Percentiles rank a stretch among this genome's conserved stretches.
Conservation (phyloP, 78 protist genomes). For the Cyanophora paradoxa region DNA sequence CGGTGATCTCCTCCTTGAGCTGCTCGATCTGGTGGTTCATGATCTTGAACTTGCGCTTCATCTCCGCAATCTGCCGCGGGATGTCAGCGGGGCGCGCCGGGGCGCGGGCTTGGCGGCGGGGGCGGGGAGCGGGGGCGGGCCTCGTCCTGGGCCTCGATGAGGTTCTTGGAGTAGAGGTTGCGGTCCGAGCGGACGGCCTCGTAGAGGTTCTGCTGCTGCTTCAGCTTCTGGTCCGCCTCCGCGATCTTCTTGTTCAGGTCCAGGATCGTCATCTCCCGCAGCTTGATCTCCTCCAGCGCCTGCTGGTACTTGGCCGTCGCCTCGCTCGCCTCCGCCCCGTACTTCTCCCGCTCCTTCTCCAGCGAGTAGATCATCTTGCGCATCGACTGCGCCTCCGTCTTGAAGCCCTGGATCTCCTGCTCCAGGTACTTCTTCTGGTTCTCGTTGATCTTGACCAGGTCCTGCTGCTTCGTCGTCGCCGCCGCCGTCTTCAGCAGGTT, state of each 20-base stretch:
- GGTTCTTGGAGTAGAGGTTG: constrained; percentile 70
- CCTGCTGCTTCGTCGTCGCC: constrained; percentile 14
- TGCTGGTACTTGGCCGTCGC: constrained; percentile 29
- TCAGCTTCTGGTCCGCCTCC: constrained; percentile 59
- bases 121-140: not conserved
- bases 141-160: constrained; percentile 67
- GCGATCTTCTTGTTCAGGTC: constrained; percentile 64
- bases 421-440: constrained; percentile 36
- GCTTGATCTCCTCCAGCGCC: constrained; percentile 65
- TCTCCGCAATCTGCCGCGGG: constrained; percentile 59
- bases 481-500: not conserved
- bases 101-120: not conserved
- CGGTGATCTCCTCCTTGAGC: constrained; percentile 65
- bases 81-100: not conserved
- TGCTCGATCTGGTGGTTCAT: constrained; percentile 73
- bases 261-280: constrained; percentile 23
- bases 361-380: constrained; percentile 41
- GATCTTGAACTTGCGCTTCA: constrained; percentile 75
- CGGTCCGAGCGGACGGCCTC: constrained; percentile 82
- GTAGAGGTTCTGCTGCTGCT: constrained; percentile 70
- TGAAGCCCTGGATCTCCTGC: constrained; percentile 45
- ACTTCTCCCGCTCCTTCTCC: constrained; percentile 60
- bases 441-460: constrained; percentile 24
- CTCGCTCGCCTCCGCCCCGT: constrained; percentile 41
- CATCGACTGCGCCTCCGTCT: constrained; percentile 40